Evolutionary conservation across 192 early-diverging fungal species (phyloP).

Genomic region (Coemansia sp.): DNA sequence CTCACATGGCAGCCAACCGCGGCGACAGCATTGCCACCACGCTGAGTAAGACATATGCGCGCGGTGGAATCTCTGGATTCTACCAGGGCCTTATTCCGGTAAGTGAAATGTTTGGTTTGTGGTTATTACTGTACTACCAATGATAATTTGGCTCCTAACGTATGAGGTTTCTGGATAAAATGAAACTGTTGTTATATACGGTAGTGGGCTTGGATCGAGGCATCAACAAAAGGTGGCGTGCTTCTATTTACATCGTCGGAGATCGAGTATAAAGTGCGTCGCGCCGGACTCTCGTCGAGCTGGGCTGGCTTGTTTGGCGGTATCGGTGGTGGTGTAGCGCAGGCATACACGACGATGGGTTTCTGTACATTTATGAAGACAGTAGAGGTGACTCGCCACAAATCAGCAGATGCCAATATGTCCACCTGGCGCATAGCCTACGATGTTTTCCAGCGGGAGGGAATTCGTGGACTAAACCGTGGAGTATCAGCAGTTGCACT

Average conservation of each 20-base stretch:
- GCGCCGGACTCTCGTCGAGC: constrained; percentile 35
- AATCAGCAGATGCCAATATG: constrained; percentile 62
- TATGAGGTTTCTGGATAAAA: no score
- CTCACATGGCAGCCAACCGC: constrained; percentile 90
- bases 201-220: constrained; percentile 77
- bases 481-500: constrained; percentile 98
- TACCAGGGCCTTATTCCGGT: constrained; percentile 90
- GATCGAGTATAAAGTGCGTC: constrained; percentile 63
- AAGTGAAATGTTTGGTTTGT: constrained; percentile 14
- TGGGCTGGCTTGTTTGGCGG: constrained; percentile 89
- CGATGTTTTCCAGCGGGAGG: constrained; percentile 91
- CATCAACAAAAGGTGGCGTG: constrained; percentile 77
- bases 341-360: constrained; percentile 99
- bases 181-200: not conserved
- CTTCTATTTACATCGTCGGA: constrained; percentile 72
- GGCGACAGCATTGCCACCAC: constrained; percentile 74
- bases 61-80: constrained; percentile 88
- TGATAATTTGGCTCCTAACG: no score
- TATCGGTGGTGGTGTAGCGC: constrained; percentile 91
- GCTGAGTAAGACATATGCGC: constrained; percentile 72
- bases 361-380: constrained; percentile 99
- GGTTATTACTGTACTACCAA: no score
- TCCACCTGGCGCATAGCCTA: constrained; percentile 83
- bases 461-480: constrained; percentile 96
- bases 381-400: constrained; percentile 96